phyloP scores from a whole-genome alignment of 1,284 basidiomycete species.

The Entoloma clypeatum region DNA sequence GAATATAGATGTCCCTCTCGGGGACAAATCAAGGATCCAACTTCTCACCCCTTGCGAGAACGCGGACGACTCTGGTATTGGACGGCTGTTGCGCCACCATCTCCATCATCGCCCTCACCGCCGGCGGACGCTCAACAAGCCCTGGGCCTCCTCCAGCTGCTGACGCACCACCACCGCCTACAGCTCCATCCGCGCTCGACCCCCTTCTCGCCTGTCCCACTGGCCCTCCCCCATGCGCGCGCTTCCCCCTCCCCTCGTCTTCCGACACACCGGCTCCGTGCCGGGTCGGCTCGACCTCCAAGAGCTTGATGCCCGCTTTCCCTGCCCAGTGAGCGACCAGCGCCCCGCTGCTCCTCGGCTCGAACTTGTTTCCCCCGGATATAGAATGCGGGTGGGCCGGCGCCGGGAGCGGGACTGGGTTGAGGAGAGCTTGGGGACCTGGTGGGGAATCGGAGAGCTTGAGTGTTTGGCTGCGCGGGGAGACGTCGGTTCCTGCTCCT shows the following conservation, averaged over 20 bases:
- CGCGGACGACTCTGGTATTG: conserved; percentile 60
- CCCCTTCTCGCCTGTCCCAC: conserved; percentile 22
- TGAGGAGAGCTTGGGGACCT: conserved; percentile 32
- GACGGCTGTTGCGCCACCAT: conserved; percentile 61
- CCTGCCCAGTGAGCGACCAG: conserved; percentile 65
- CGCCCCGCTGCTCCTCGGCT: conserved; percentile 58
- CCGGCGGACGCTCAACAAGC: conserved; percentile 67
- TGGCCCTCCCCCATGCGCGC: conserved; percentile 16
- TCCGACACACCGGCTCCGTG: conserved; percentile 28
- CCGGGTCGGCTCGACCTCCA: conserved; percentile 50
- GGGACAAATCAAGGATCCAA: too few relatives aligned
- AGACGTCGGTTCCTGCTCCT: too few relatives aligned
- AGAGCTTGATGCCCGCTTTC: conserved; percentile 52
- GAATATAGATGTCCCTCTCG: too few relatives aligned
- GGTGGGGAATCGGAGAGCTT: conserved; percentile 33
- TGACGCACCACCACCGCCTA: conserved; percentile 14
- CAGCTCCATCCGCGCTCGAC: conserved; percentile 15
- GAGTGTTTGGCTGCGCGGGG: conserved; percentile 16
- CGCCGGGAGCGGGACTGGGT: conserved; percentile 63
- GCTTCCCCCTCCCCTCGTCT: conserved; percentile 16
- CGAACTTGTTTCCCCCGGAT: conserved; percentile 56
- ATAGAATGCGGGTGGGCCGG: conserved; percentile 44
- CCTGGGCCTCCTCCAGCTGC: conserved; percentile 20
- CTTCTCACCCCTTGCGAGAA: conserved; percentile 78
- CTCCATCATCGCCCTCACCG: conserved; percentile 73